phyloP scores from a whole-genome alignment of 768 basidiomycete species.

The Vishniacozyma victoriae region DNA sequence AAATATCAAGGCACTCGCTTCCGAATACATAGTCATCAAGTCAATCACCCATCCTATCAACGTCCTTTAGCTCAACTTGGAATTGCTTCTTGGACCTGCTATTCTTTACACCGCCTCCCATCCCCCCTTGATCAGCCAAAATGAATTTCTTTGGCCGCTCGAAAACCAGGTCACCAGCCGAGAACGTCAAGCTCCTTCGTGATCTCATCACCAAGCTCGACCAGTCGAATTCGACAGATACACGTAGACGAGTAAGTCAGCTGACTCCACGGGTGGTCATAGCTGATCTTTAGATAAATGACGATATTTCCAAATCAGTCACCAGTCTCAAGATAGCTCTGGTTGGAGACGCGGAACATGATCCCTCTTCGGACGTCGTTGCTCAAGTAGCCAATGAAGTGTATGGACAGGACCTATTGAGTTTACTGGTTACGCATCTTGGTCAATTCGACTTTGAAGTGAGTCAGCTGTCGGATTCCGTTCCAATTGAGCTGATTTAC shows the following conservation, averaged over 20 bases:
- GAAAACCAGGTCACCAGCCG: constrained; percentile 31
- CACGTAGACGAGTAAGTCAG: constrained; percentile 14
- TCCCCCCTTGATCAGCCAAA: background rate
- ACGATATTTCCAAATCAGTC: constrained; percentile 29
- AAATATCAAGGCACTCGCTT: too few species aligned
- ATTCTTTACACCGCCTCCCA: background rate
- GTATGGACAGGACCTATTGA: constrained; percentile 81
- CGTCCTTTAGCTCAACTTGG: too few species aligned
- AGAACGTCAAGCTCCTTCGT: constrained; percentile 27
- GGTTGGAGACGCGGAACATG: constrained; percentile 23
- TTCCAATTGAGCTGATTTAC: background rate
- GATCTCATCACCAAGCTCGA: constrained; percentile 34
- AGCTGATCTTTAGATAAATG: constrained; percentile 17
- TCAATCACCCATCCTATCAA: too few species aligned
- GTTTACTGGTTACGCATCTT: constrained; percentile 72
- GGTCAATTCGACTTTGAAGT: constrained; percentile 90
- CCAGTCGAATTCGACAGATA: constrained; percentile 20
- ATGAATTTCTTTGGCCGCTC: constrained; percentile 43
- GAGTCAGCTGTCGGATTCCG: constrained; percentile 45
- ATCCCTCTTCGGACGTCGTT: constrained; percentile 71
- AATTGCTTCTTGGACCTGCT: too few species aligned
- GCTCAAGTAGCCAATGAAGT: constrained; percentile 95
- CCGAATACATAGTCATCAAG: too few species aligned
- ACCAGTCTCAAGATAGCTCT: constrained; percentile 20
- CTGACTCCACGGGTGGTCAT: background rate